phyloP scores from a whole-genome alignment of 2,329 filamentous ascomycete species.

The Rosellinia necatrix region DNA sequence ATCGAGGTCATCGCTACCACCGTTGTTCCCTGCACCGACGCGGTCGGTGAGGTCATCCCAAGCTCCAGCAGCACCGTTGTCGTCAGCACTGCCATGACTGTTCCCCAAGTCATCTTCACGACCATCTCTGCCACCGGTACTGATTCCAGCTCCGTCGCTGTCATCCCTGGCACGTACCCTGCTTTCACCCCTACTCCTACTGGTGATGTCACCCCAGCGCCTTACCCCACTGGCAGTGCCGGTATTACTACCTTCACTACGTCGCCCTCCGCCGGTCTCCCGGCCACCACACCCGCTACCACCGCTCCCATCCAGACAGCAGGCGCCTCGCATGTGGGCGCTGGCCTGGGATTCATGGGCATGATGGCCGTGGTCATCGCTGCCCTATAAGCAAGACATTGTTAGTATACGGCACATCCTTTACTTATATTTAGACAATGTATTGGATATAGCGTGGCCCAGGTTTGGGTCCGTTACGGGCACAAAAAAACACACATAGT shows the following conservation, averaged over 20 bases:
- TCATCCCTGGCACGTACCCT: slow-evolving; percentile 48
- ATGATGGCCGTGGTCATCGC: slow-evolving; percentile 51
- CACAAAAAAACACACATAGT: slow-evolving; percentile 23
- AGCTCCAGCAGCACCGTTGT: slow-evolving; percentile 55
- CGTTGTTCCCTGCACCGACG: slow-evolving; percentile 54
- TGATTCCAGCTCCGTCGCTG: slow-evolving; percentile 47
- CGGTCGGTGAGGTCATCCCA: slow-evolving; percentile 51
- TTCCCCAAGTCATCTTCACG: slow-evolving; percentile 48
- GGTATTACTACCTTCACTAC: slow-evolving; percentile 46
- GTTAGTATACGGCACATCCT: slow-evolving; percentile 1
- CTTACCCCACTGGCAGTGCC: slow-evolving; percentile 43
- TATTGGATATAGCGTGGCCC: slow-evolving; percentile 24
- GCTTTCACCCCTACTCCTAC: slow-evolving; percentile 39
- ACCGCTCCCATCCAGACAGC: slow-evolving; percentile 39
- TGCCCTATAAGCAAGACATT: slow-evolving; percentile 48
- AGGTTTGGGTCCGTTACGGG: slow-evolving; percentile 4
- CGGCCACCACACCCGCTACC: slow-evolving; percentile 27
- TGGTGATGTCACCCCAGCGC: slow-evolving; percentile 32
- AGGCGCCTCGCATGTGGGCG: slow-evolving; percentile 43
- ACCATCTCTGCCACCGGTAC: slow-evolving; percentile 34
- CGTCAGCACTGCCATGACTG: slow-evolving; percentile 52
- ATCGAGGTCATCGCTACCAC: slow-evolving; percentile 56
- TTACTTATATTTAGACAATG: slow-evolving; percentile 2
- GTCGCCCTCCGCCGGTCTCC: slow-evolving; percentile 43
- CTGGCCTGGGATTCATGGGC: slow-evolving; percentile 52